Evolutionary conservation across 352 stramenopile genomes (phyloP).

Genomic region (Globisporangium yorkense): DNA sequence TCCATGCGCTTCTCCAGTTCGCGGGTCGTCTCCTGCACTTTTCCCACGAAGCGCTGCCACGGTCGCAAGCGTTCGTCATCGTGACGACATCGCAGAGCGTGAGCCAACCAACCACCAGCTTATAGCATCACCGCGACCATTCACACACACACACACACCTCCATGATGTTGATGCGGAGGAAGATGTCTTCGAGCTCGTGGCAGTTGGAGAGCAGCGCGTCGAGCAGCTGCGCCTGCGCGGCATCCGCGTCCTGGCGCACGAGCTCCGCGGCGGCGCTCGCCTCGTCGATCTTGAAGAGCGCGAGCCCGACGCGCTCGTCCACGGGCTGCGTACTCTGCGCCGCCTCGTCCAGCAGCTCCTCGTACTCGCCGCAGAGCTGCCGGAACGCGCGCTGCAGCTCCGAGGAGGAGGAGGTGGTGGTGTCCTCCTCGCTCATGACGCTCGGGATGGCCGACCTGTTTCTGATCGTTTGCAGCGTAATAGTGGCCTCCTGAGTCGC

Average conservation of each 20-base stretch:
- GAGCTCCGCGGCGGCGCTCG: slow-evolving; percentile 37
- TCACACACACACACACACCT: slow-evolving; percentile 23
- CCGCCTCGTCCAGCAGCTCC: slow-evolving; percentile 57
- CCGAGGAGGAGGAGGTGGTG: not conserved
- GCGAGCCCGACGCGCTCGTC: slow-evolving; percentile 72
- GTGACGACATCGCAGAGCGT: not conserved
- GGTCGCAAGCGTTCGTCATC: not conserved
- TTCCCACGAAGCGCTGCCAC: slow-evolving; percentile 48
- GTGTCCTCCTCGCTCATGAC: too few relatives aligned
- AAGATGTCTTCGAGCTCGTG: slow-evolving; percentile 78
- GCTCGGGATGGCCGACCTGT: too few relatives aligned
- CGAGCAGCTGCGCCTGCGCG: slow-evolving; percentile 42
- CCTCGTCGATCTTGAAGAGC: slow-evolving; percentile 82
- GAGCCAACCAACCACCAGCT: not conserved
- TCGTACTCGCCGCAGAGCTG: slow-evolving; percentile 59
- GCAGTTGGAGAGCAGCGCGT: slow-evolving; percentile 56
- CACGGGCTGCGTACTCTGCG: slow-evolving; percentile 42
- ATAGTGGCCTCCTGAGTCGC: too few relatives aligned
- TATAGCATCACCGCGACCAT: too few relatives aligned
- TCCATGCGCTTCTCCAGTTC: slow-evolving; percentile 67
- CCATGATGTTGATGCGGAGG: slow-evolving; percentile 65
- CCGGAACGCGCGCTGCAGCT: slow-evolving; percentile 48
- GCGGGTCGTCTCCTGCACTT: slow-evolving; percentile 46
- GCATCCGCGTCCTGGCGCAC: slow-evolving; percentile 47
- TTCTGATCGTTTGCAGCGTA: too few relatives aligned